These are phyloP conservation scores for Cronartium ribicola DNA, from an alignment of 1,284 basidiomycete species.

Conservation along the genomic window DNA sequence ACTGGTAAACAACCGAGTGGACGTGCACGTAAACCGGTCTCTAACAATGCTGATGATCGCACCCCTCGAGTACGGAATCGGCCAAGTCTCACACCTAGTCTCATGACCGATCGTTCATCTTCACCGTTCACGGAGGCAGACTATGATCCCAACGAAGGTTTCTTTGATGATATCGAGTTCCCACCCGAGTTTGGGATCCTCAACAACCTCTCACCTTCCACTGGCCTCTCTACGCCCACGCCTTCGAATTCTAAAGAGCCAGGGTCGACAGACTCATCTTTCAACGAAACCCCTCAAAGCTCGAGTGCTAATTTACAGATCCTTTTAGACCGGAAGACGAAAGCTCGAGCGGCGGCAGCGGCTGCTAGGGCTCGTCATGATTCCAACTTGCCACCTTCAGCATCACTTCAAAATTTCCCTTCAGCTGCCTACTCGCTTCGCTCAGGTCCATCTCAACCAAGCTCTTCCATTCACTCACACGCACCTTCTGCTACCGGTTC, in stretches of 20 bases:
- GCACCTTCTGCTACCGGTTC: background rate
- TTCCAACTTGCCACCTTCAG: background rate
- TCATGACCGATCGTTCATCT: constrained; percentile 37
- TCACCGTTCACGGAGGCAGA: constrained; percentile 37
- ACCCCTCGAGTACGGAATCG: constrained; percentile 19
- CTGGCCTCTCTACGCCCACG: background rate
- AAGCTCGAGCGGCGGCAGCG: constrained; percentile 19
- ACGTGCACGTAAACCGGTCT: background rate
- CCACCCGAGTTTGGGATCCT: constrained; percentile 39
- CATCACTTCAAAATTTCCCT: background rate
- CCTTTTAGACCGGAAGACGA: constrained; percentile 9
- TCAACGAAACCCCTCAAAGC: background rate
- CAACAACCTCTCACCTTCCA: constrained; percentile 21
- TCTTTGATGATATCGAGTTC: constrained; percentile 42
- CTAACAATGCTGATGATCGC: constrained; percentile 7
- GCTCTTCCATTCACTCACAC: background rate
- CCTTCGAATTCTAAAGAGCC: background rate
- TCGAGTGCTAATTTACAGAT: constrained; percentile 17
- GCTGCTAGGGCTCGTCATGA: constrained; percentile 3
- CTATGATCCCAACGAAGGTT: constrained; percentile 32
- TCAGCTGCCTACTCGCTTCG: background rate
- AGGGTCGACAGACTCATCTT: background rate
- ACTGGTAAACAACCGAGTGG: background rate
- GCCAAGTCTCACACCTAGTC: constrained; percentile 39
- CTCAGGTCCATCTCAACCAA: background rate